Evolutionary conservation across 768 basidiomycete species (phyloP), one percentile per base, ranked within the genome.

Genomic region (Strobilomyces dryophilus): DNA sequence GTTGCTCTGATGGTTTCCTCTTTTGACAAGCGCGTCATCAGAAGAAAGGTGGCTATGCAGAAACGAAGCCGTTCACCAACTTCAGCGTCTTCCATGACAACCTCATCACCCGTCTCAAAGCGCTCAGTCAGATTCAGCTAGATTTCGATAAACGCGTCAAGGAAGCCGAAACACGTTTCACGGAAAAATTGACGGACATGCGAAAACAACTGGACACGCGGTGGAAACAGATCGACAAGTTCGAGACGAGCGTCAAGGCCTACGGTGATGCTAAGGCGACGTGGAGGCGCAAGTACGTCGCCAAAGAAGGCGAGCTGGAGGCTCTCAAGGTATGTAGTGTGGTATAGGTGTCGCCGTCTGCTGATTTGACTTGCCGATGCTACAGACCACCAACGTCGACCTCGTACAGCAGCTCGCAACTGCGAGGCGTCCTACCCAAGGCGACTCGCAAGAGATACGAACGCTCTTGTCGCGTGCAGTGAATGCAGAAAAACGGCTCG

Each of bases 71-170:
- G 0, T 93, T 92, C 71, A 92, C 92, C 20, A 95, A 95, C 71
- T 97, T 98, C 63, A 75, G 80, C 58, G 86, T 93, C 50, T 97
- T 99, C 77, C 91, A 95, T 61, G 94, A 97, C 70, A 94, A 93
- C 61, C 81, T 99, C 21, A 87, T 97, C 64, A 82, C 84, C 2
- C 82, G 95, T 12, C 77, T 99, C 27, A 92, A 93, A 64, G 77
- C 84, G 0, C 80, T 98, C 53, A 87, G 83, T 49, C 84, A 91
- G 58, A 88, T 98, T 34, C 87, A 92, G 67, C 68, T 80, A 29
- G 85, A 92, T 61, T 97, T 95, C 64, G 94, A 98, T 64, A 88
- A 83, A 63, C 82, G 88, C 11, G 77, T 78, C 57, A 92, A 92
- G 68, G 90, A 92, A 18, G 79, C 82, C 0, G 95, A 98, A 62